Evolutionary conservation across 257 asterid species (phyloP).

Genomic region (Cruciata laevipes): DNA sequence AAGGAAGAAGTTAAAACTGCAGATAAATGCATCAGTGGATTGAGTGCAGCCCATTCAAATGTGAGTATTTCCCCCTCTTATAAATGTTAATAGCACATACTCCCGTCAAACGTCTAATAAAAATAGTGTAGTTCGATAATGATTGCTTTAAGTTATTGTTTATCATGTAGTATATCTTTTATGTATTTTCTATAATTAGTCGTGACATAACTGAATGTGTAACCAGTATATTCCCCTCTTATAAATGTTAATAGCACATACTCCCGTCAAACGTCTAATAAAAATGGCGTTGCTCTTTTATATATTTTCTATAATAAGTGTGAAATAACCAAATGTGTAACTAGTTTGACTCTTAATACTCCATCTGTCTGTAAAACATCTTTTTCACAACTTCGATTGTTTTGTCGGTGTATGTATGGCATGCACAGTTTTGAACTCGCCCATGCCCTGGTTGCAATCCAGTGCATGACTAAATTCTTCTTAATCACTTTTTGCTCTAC

Average conservation of each 20-base stretch:
- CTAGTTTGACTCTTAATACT: neutral
- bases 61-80: neutral
- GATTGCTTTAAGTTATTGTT: neutral
- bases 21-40: neutral
- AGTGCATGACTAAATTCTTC: too few relatives aligned
- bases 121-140: neutral
- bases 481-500: too few relatives aligned
- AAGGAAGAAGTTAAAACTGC: slow-evolving; percentile 13
- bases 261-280: too few relatives aligned
- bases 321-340: neutral
- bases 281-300: too few relatives aligned
- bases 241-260: too few relatives aligned
- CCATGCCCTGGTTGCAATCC: neutral
- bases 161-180: neutral
- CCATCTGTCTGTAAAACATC: neutral
- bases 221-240: too few relatives aligned
- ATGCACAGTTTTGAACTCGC: neutral
- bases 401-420: neutral
- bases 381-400: neutral
- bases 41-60: neutral
- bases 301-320: too few relatives aligned
- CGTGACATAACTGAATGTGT: neutral
- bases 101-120: neutral
- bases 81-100: too few relatives aligned
- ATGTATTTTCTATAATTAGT: too few relatives aligned